A percentile compares a stretch with the other conserved stretches of the same genome.
Conservation (phyloP, 2,329 filamentous ascomycete genomes). For the Colletotrichum sp. region DNA sequence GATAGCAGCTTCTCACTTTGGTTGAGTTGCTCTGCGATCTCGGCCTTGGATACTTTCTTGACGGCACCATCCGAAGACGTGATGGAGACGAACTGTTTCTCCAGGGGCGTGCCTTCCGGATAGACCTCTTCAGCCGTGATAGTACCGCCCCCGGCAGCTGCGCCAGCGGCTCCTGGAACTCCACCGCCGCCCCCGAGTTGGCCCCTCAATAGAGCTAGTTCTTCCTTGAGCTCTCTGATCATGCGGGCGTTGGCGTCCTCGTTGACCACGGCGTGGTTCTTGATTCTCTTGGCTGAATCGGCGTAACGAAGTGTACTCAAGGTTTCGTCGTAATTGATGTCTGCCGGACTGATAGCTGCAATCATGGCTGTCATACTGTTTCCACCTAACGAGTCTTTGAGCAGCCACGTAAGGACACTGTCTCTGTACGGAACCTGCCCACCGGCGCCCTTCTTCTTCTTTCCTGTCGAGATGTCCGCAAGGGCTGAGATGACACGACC, state of each 20-base stretch:
- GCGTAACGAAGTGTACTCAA: slow-evolving; percentile 95
- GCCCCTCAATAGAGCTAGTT: slow-evolving; percentile 81
- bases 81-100: slow-evolving; percentile 96
- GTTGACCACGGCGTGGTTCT: slow-evolving; percentile 99
- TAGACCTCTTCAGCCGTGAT: slow-evolving; percentile 81
- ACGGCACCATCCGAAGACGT: slow-evolving; percentile 82
- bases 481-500: slow-evolving; percentile 97
- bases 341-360: slow-evolving; percentile 95
- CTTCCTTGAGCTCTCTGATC: slow-evolving; percentile 97
- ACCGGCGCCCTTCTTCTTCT: slow-evolving; percentile 77
- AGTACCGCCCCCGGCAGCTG: slow-evolving; percentile 46
- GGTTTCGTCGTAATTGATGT: slow-evolving; percentile 99
- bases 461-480: slow-evolving; percentile 86
- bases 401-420: slow-evolving; percentile 92
- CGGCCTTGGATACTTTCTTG: slow-evolving; percentile 97
- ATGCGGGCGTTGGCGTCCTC: slow-evolving; percentile 98
- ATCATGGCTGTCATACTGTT: slow-evolving; percentile 99
- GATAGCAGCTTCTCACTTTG: slow-evolving; percentile 96
- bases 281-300: slow-evolving; percentile 97
- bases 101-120: slow-evolving; percentile 87
- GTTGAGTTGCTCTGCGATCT: slow-evolving; percentile 94
- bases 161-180: slow-evolving; percentile 42
- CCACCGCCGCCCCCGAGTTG: slow-evolving; percentile 73
- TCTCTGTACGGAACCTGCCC: slow-evolving; percentile 94
- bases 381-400: slow-evolving; percentile 96